Conservation (phyloP, 495 filamentous ascomycete species). For the Hypomontagnella submonticulosa region DNA sequence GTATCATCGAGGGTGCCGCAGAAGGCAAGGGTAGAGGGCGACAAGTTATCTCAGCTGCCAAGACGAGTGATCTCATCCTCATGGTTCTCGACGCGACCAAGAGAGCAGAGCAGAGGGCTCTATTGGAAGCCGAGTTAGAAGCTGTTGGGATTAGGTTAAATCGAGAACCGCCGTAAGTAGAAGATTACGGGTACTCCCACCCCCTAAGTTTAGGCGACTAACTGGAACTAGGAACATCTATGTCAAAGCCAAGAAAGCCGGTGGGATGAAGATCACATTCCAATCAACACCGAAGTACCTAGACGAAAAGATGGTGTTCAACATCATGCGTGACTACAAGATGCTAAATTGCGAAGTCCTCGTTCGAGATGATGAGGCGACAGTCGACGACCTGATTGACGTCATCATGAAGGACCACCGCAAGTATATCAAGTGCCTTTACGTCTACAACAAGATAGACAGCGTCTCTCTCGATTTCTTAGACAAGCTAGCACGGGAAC, state of each 20-base stretch:
- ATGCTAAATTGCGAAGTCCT: conserved; percentile 98
- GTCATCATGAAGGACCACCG: conserved; percentile 99
- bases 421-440: conserved; percentile 95
- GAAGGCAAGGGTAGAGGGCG: conserved; percentile 97
- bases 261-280: conserved; percentile 99
- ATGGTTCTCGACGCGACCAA: conserved; percentile 99
- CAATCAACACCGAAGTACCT: conserved; percentile 85
- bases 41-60: conserved; percentile 98
- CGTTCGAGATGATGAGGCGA: conserved; percentile 92
- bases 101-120: conserved; percentile 88
- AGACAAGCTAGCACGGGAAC: conserved; percentile 89
- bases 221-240: conserved; percentile 83
- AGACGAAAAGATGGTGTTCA: conserved; percentile 97
- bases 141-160: conserved; percentile 96
- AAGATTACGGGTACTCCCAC: background rate
- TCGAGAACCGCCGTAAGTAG: conserved; percentile 84
- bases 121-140: conserved; percentile 93
- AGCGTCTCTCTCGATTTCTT: conserved; percentile 92
- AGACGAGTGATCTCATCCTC: conserved; percentile 96
- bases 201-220: conserved; percentile 17
- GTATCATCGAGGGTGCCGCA: conserved; percentile 97
- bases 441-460: conserved; percentile 99
- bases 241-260: conserved; percentile 95
- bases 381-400: conserved; percentile 98
- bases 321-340: conserved; percentile 97